Evolutionary conservation across 106 monocot genomes (phyloP).

Genomic region (Posidonia australis): DNA sequence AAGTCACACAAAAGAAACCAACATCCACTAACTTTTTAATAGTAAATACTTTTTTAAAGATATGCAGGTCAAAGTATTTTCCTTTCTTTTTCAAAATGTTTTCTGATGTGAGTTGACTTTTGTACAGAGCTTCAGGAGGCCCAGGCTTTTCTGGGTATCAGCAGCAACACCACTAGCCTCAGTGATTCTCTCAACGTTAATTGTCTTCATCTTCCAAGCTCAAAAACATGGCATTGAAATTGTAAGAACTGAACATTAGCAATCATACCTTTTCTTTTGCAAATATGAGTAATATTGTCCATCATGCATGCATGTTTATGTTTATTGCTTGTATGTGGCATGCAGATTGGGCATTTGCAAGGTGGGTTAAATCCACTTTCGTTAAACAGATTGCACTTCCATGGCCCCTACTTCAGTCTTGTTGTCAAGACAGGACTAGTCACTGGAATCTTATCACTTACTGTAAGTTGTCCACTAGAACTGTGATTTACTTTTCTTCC

Average conservation of each 20-base stretch:
- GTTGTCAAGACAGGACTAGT: constrained; percentile 73
- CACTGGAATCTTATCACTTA: constrained; percentile 75
- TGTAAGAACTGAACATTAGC: constrained; percentile 47
- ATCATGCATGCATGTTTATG: too few relatives aligned
- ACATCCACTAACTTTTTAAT: too few relatives aligned
- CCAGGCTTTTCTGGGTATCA: constrained; percentile 83
- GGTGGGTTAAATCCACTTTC: constrained; percentile 85
- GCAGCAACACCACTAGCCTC: constrained; percentile 77
- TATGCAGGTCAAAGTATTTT: too few relatives aligned
- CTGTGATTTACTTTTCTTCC: too few relatives aligned
- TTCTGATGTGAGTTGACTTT: not conserved
- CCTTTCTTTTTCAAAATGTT: too few relatives aligned
- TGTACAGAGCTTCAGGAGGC: constrained; percentile 55
- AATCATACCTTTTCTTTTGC: too few relatives aligned
- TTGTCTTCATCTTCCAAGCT: constrained; percentile 50
- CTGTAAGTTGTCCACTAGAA: too few relatives aligned
- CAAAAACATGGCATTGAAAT: constrained; percentile 55
- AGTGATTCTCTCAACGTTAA: constrained; percentile 70
- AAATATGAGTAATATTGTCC: too few relatives aligned
- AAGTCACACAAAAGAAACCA: too few relatives aligned
- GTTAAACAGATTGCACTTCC: constrained; percentile 56
- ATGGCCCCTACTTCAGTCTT: constrained; percentile 37
- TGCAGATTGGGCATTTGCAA: constrained; percentile 70
- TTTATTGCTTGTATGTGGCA: not conserved
- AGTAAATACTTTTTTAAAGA: too few relatives aligned